phyloP scores from a whole-genome alignment of 805 yeast genomes.

The Candida oleophila region DNA sequence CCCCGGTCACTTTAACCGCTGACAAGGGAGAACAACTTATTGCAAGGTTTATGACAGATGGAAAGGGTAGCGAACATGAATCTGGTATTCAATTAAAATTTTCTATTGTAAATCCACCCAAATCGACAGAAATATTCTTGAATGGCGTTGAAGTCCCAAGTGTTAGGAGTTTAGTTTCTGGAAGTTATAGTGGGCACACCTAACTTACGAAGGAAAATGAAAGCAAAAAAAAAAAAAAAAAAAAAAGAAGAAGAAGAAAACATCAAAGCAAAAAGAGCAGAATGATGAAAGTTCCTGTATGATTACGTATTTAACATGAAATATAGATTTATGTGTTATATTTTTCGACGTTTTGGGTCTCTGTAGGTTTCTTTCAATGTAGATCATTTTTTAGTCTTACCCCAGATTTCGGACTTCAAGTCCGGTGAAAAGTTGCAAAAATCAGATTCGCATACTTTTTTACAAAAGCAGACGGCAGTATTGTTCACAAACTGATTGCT shows the following conservation, averaged over 20 bases:
- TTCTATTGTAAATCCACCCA: constrained; percentile 45
- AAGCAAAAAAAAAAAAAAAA: too few relatives aligned
- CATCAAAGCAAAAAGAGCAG: background rate
- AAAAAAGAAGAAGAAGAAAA: background rate
- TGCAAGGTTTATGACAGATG: constrained; percentile 82
- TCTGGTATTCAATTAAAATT: constrained; percentile 74
- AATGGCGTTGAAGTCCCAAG: constrained; percentile 42
- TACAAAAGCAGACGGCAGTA: too few relatives aligned
- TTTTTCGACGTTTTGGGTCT: too few relatives aligned
- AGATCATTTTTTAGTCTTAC: too few relatives aligned
- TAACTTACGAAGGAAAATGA: background rate
- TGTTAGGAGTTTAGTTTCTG: constrained; percentile 47
- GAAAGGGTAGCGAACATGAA: constrained; percentile 66
- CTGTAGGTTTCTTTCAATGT: too few relatives aligned
- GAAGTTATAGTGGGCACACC: constrained; percentile 47
- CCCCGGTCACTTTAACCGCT: constrained; percentile 37
- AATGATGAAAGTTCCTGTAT: background rate
- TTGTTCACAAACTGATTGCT: too few relatives aligned
- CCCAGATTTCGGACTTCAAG: too few relatives aligned
- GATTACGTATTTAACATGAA: background rate
- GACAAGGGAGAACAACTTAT: constrained; percentile 56
- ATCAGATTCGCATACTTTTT: too few relatives aligned
- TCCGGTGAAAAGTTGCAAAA: too few relatives aligned
- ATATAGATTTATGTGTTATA: background rate
- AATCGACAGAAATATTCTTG: constrained; percentile 38